Percentiles rank a stretch among this genome's conserved stretches.
phyloP scores from a whole-genome alignment of 1,284 basidiomycete species.

The Anthracocystis setariae region DNA sequence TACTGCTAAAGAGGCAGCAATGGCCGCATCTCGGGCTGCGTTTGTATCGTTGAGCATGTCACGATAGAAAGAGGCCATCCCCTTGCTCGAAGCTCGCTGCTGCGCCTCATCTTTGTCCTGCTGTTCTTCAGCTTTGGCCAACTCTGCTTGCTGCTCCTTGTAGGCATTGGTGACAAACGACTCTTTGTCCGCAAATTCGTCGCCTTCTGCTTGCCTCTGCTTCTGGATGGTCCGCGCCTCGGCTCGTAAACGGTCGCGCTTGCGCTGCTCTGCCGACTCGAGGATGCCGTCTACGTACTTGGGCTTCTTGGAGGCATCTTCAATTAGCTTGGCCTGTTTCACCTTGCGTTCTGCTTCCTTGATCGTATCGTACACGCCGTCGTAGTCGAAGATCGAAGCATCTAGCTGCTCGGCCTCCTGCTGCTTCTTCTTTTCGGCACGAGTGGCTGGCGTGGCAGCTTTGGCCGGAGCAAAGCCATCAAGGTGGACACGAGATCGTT shows the following conservation, averaged over 20 bases:
- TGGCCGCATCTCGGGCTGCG: slow-evolving; percentile 58
- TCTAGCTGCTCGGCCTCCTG: slow-evolving; percentile 80
- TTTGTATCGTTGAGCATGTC: slow-evolving; percentile 59
- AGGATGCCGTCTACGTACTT: slow-evolving; percentile 90
- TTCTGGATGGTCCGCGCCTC: slow-evolving; percentile 97
- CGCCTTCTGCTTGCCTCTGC: slow-evolving; percentile 91
- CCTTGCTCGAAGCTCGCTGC: slow-evolving; percentile 81
- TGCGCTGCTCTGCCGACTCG: slow-evolving; percentile 83
- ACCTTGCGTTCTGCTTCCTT: slow-evolving; percentile 81
- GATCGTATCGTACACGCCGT: slow-evolving; percentile 95
- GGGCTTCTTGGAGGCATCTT: slow-evolving; percentile 75
- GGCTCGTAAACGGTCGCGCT: slow-evolving; percentile 87
- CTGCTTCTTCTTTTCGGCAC: slow-evolving; percentile 45
- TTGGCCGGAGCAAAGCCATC: slow-evolving; percentile 23
- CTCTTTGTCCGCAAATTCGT: slow-evolving; percentile 93
- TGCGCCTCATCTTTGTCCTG: slow-evolving; percentile 84
- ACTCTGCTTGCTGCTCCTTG: slow-evolving; percentile 93
- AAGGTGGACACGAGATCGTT: background rate
- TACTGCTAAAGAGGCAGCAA: slow-evolving; percentile 35
- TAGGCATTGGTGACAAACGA: slow-evolving; percentile 97
- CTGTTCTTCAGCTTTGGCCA: slow-evolving; percentile 77
- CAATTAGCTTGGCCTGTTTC: slow-evolving; percentile 73
- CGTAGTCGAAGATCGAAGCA: slow-evolving; percentile 89
- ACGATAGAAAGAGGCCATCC: slow-evolving; percentile 71
- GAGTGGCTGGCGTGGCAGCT: slow-evolving; percentile 46